Conservation (phyloP, 1,284 basidiomycete genomes). For the Pseudozyma pruni region DNA sequence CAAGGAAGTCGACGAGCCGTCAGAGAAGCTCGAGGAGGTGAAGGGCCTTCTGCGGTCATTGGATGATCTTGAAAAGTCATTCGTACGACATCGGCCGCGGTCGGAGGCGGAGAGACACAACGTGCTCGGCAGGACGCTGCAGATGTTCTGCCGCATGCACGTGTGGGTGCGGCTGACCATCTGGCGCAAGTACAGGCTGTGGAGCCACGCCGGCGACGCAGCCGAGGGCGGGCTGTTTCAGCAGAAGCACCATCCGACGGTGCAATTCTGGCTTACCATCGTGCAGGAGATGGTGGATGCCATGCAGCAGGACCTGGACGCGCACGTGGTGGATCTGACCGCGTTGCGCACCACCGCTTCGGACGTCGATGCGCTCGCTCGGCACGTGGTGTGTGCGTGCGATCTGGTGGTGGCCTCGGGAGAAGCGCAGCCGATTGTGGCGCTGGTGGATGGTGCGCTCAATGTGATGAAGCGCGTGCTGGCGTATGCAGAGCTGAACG, state of each 20-base stretch:
- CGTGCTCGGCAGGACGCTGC: conserved; percentile 39
- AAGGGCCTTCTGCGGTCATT: conserved; percentile 13
- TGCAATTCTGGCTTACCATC: conserved; percentile 40
- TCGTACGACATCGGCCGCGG: conserved; percentile 37
- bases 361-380: conserved; percentile 33
- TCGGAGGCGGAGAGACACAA: conserved; percentile 29
- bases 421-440: conserved; percentile 3
- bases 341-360: conserved; percentile 12
- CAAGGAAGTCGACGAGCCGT: conserved; percentile 14
- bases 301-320: conserved; percentile 38
- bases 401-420: conserved; percentile 26
- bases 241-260: conserved; percentile 36
- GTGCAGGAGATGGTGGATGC: conserved; percentile 23
- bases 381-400: conserved; percentile 22
- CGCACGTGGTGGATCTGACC: conserved; percentile 24
- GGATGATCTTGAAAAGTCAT: conserved; percentile 32
- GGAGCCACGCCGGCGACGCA: conserved; percentile 4
- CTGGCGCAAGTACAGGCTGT: conserved; percentile 47
- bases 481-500: conserved; percentile 13
- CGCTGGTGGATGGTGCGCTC: conserved; percentile 15
- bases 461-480: conserved; percentile 29
- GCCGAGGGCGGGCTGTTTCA: conserved; percentile 2
- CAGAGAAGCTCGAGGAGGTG: conserved; percentile 24
- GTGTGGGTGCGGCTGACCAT: conserved; percentile 48
- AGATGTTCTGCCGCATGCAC: conserved; percentile 52